These are phyloP conservation scores for Malus sylvestris DNA, from an alignment of 306 rosid genomes.

Conservation along the genomic window DNA sequence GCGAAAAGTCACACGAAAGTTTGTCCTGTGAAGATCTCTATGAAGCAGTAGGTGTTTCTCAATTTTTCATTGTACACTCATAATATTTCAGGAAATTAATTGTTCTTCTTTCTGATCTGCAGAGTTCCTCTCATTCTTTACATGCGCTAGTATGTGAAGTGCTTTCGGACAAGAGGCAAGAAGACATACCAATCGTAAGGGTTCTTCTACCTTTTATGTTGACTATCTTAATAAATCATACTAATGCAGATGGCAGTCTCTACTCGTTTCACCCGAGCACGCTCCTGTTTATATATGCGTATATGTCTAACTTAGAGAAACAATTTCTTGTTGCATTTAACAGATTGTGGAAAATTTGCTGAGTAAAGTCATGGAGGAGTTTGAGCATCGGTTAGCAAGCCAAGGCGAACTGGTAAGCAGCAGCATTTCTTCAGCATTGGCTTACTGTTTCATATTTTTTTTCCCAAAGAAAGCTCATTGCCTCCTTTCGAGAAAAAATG, in stretches of 20 bases:
- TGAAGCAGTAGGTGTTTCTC: conserved; percentile 41
- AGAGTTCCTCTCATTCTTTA: conserved; percentile 56
- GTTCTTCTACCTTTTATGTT: background rate
- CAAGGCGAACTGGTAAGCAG: conserved; percentile 43
- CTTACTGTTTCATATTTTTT: background rate
- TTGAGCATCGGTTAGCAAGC: conserved; percentile 48
- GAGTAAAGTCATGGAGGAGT: conserved; percentile 70
- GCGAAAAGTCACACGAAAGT: conserved; percentile 42
- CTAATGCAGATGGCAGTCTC: background rate
- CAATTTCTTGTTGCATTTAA: conserved; percentile 7
- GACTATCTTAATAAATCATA: background rate
- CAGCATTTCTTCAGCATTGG: conserved; percentile 4
- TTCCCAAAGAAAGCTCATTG: background rate
- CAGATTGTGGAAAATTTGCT: conserved; percentile 76
- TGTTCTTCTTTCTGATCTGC: conserved; percentile 20
- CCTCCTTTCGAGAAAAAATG: background rate
- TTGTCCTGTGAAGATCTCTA: conserved; percentile 37
- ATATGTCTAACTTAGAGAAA: background rate
- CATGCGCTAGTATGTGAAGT: conserved; percentile 49
- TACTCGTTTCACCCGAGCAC: background rate
- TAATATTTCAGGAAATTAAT: conserved; percentile 1
- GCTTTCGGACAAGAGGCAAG: conserved; percentile 59
- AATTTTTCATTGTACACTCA: background rate
- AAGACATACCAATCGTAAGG: conserved; percentile 81
- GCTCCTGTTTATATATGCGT: background rate